Base-by-base conservation (phyloP, 345 rosid genomes). In the Clarkia xantiana region DNA sequence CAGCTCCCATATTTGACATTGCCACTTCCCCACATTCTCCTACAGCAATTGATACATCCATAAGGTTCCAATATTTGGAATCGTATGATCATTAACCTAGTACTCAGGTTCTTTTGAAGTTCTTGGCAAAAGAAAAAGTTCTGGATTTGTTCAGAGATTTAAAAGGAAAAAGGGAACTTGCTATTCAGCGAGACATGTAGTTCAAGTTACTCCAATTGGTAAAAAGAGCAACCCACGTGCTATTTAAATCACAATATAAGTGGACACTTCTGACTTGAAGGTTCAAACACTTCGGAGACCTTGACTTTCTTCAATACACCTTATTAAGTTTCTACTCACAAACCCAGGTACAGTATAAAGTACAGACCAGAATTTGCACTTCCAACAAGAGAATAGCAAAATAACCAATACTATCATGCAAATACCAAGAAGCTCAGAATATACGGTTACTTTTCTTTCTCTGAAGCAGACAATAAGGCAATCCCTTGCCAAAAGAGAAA, bases 1-100 rank as follows among this genome's bases (percentile, higher is more conserved):
- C 82, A 20, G 70, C 48, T 61, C 89, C 86, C 49, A 75, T 14
- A 41, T 69, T 74, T 41, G 76, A 63, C 59, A 63, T 44, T 18
- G 51, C 18, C 12, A 66, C 85, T 6, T 39, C 62, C 57, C 60
- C 47, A 18, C 49, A 42, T 34, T 48, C 7, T 42, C 73, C 85
- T 69, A 68, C 7, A 55, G 39, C 45, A 0, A 40, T 52, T 2
- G 40, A 40, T n/a, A 22, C 10, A 39, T 0, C 11, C 15, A 29
- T 22, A 25, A 49, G 56, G 47, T 13, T 11, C 41, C n/a, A 2
- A 14, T n/a, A n/a, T 14, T 13, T 16, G 38, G 11, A 40, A 34
- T 14, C 9, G 19, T 12, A 9, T 20, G 5, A 4, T 7, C 41
- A 9, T 10, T 29, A 13, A 49, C 15, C 15, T 20, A 49, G 18